Evolutionary conservation across 768 basidiomycete genomes (phyloP).

Genomic region (Stropharia rugosoannulata): DNA sequence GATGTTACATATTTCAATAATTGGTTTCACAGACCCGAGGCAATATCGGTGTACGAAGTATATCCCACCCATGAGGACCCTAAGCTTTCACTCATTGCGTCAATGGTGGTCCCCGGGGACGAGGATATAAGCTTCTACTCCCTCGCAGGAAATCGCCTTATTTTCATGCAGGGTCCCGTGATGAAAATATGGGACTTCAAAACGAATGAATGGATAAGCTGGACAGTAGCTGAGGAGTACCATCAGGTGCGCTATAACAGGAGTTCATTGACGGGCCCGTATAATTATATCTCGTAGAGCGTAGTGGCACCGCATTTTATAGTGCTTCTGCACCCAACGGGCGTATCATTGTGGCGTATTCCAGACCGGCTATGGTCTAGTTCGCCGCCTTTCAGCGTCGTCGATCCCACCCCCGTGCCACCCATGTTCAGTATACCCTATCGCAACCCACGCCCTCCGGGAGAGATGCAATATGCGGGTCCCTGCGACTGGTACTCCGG

Average conservation of each 20-base stretch:
- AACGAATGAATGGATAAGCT: slow-evolving; percentile 12
- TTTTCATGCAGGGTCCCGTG: slow-evolving; percentile 7
- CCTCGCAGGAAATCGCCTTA: slow-evolving; percentile 5
- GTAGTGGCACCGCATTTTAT: slow-evolving; percentile 6
- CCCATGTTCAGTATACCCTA: not conserved
- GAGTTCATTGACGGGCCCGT: not conserved
- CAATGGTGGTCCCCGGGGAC: not conserved
- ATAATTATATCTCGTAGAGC: slow-evolving; percentile 4
- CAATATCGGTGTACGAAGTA: slow-evolving; percentile 11
- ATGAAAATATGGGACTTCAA: slow-evolving; percentile 18
- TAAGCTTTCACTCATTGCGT: slow-evolving; percentile 6
- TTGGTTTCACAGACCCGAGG: not conserved
- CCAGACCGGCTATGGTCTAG: not conserved
- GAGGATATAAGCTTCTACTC: slow-evolving; percentile 9
- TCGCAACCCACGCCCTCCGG: not conserved
- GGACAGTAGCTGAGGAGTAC: slow-evolving; percentile 12
- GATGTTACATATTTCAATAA: not conserved
- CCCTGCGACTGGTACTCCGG: slow-evolving; percentile 20
- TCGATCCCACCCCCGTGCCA: not conserved
- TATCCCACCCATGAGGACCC: slow-evolving; percentile 9
- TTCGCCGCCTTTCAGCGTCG: slow-evolving; percentile 1
- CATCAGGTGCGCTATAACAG: slow-evolving; percentile 7
- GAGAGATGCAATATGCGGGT: slow-evolving; percentile 3
- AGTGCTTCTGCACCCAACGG: slow-evolving; percentile 5
- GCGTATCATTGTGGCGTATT: slow-evolving; percentile 11